A percentile compares a stretch with the other conserved stretches of the same genome.
These are phyloP conservation scores for Primulina huaijiensis DNA, from an alignment of 257 asterid species.

Conservation along the genomic window DNA sequence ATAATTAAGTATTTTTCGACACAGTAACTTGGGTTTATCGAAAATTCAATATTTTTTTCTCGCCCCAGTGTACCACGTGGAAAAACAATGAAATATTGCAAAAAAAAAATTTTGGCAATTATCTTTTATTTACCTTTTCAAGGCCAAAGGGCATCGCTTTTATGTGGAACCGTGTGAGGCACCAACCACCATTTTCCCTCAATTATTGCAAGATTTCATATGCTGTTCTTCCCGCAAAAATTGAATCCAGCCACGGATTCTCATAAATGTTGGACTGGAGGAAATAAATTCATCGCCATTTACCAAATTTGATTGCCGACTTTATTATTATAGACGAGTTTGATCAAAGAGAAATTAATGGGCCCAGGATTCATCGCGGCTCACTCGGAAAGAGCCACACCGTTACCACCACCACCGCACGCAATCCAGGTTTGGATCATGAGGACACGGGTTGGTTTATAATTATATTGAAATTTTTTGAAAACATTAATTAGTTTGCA, in stretches of 20 bases:
- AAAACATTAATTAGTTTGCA: neutral
- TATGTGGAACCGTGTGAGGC: neutral
- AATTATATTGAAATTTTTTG: too few relatives aligned
- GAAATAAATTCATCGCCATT: neutral
- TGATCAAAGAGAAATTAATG: neutral
- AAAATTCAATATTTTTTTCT: too few relatives aligned
- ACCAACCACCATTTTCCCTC: neutral
- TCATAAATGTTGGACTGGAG: neutral
- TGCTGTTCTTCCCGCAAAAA: neutral
- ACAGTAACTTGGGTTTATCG: too few relatives aligned
- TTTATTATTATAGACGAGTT: too few relatives aligned
- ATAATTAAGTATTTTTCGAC: too few relatives aligned
- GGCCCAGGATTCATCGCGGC: conserved; percentile 73
- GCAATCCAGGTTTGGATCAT: conserved; percentile 61
- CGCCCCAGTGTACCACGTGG: neutral
- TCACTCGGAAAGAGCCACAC: conserved; percentile 63
- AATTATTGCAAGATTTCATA: neutral
- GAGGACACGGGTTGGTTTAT: too few relatives aligned
- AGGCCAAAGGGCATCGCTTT: neutral
- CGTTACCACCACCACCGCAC: conserved; percentile 68
- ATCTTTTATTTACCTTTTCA: neutral
- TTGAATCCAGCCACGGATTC: neutral
- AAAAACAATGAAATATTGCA: too few relatives aligned
- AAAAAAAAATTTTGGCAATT: too few relatives aligned
- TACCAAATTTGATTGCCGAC: neutral